A percentile compares a stretch with the other conserved stretches of the same genome.
These are phyloP conservation scores for Bacidia gigantensis DNA, from an alignment of 495 filamentous ascomycete genomes.

Conservation along the genomic window DNA sequence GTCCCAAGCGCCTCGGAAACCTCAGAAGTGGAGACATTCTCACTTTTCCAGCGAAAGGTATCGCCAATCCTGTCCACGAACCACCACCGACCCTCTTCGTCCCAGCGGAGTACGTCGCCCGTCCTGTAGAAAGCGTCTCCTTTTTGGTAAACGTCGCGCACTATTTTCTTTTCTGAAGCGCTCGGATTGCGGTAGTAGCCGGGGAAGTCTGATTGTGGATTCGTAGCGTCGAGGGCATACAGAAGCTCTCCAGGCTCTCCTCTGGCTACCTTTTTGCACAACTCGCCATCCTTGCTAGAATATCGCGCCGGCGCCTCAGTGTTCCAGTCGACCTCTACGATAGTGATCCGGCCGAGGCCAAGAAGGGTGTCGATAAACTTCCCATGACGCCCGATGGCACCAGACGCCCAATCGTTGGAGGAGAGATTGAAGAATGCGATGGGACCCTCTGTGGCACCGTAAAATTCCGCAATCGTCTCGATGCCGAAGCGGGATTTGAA, in stretches of 20 bases:
- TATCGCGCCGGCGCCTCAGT: slow-evolving; percentile 52
- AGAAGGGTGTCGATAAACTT: slow-evolving; percentile 38
- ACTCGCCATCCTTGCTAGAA: slow-evolving; percentile 38
- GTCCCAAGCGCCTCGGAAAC: slow-evolving; percentile 59
- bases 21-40: slow-evolving; percentile 82
- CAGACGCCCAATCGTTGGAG: slow-evolving; percentile 59
- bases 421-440: slow-evolving; percentile 61
- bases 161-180: slow-evolving; percentile 65
- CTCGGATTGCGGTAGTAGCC: slow-evolving; percentile 72
- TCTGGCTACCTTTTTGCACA: slow-evolving; percentile 45
- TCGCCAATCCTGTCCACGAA: slow-evolving; percentile 89
- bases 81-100: slow-evolving; percentile 59
- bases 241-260: slow-evolving; percentile 73
- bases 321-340: slow-evolving; percentile 62
- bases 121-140: slow-evolving; percentile 81
- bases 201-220: slow-evolving; percentile 58
- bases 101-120: slow-evolving; percentile 66
- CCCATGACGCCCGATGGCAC: slow-evolving; percentile 74
- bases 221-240: slow-evolving; percentile 50
- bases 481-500: slow-evolving; percentile 86
- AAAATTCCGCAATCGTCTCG: slow-evolving; percentile 73
- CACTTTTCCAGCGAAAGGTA: slow-evolving; percentile 90
- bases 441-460: slow-evolving; percentile 72
- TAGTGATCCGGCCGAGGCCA: slow-evolving; percentile 32
- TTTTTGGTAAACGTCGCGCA: slow-evolving; percentile 62